Percentiles rank a stretch among this genome's conserved stretches.
Evolutionary conservation across 2,329 filamentous ascomycete species (phyloP).

Genomic region (Alternaria postmessia): DNA sequence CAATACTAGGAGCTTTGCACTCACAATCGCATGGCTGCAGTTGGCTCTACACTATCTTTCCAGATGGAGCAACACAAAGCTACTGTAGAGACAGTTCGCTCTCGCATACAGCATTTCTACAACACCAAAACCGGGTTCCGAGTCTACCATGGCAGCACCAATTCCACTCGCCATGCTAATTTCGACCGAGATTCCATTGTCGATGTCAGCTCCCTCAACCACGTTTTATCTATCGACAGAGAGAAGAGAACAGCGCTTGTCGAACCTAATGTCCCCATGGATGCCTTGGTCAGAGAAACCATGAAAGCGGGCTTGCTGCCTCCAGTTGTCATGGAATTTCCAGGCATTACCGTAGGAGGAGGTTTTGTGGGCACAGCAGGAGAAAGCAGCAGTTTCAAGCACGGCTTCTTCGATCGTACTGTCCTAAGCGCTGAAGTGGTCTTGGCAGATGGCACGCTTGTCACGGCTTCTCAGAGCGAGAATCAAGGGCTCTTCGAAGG

Average conservation of each 20-base stretch:
- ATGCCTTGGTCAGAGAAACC: slow-evolving; percentile 66
- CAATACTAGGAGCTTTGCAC: background rate
- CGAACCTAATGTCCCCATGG: slow-evolving; percentile 76
- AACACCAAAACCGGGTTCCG: slow-evolving; percentile 38
- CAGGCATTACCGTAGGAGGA: slow-evolving; percentile 73
- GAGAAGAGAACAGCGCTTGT: slow-evolving; percentile 64
- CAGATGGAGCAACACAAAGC: slow-evolving; percentile 36
- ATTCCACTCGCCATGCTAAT: slow-evolving; percentile 70
- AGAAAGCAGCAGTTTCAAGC: slow-evolving; percentile 72
- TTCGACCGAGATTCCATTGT: slow-evolving; percentile 56
- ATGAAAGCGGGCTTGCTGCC: slow-evolving; percentile 64
- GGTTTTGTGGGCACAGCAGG: slow-evolving; percentile 72
- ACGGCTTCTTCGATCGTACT: slow-evolving; percentile 72
- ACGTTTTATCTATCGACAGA: slow-evolving; percentile 67
- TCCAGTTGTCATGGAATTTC: slow-evolving; percentile 75
- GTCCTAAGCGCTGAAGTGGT: slow-evolving; percentile 71
- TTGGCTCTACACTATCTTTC: background rate
- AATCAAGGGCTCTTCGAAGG: slow-evolving; percentile 66
- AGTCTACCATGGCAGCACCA: slow-evolving; percentile 78
- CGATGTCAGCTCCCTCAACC: slow-evolving; percentile 70
- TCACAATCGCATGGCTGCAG: background rate
- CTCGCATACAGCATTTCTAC: slow-evolving; percentile 37
- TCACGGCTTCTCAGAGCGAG: slow-evolving; percentile 57
- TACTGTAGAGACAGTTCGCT: slow-evolving; percentile 32
- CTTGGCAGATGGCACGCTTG: slow-evolving; percentile 64